Percentiles rank a stretch among this genome's conserved stretches.
Conservation (phyloP, 192 early-diverging fungal genomes). For the Backusella circina region DNA sequence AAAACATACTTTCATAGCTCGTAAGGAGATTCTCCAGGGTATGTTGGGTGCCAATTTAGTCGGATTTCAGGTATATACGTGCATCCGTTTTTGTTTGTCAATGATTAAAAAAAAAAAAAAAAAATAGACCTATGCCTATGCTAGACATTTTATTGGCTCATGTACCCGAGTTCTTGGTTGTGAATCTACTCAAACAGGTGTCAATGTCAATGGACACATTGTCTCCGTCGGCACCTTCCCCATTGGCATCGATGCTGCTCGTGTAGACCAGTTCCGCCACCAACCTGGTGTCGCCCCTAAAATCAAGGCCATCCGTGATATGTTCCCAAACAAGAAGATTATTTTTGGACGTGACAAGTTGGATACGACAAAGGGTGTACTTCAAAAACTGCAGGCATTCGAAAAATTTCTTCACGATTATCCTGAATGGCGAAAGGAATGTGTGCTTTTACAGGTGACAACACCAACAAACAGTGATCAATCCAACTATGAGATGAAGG, state of each 20-base stretch:
- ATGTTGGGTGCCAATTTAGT: conserved; percentile 89
- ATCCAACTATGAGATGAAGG: conserved; percentile 74
- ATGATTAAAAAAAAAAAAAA: too few species aligned
- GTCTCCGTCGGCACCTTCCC: conserved; percentile 92
- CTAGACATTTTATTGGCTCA: conserved; percentile 87
- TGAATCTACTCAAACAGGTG: conserved; percentile 89
- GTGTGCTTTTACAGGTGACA: conserved; percentile 94
- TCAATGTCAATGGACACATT: conserved; percentile 78
- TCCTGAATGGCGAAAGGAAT: conserved; percentile 90
- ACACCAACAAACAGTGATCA: conserved; percentile 72
- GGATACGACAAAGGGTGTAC: conserved; percentile 90
- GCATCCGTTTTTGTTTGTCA: too few species aligned
- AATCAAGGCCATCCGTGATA: conserved; percentile 77
- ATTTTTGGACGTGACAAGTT: conserved; percentile 95
- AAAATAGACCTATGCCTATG: conserved; percentile 82
- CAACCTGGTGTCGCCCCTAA: conserved; percentile 64
- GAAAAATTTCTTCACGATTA: conserved; percentile 86
- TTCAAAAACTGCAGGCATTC: conserved; percentile 92
- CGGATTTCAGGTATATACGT: conserved; percentile 78
- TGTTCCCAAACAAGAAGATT: conserved; percentile 89
- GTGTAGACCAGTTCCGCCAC: conserved; percentile 63
- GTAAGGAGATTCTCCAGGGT: conserved; percentile 81
- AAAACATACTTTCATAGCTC: conserved; percentile 39
- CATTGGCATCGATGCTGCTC: conserved; percentile 91
- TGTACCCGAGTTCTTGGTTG: conserved; percentile 93